Evolutionary conservation across 2,329 filamentous ascomycete species (phyloP).

Genomic region (Geosmithia putterillii): DNA sequence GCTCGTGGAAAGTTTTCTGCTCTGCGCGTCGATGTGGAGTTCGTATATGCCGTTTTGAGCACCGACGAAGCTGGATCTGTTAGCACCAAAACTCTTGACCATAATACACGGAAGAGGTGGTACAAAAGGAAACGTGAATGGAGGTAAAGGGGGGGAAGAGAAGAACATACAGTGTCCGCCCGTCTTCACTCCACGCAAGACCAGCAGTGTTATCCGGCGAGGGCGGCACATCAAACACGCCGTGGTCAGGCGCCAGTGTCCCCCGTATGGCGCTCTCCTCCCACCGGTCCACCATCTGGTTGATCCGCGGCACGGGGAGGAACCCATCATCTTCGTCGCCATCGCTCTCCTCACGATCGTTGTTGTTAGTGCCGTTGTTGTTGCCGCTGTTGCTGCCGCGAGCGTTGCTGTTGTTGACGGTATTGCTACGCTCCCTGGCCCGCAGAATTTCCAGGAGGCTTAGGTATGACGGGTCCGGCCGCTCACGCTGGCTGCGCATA

Average conservation of each 20-base stretch:
- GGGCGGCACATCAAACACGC: slow-evolving; percentile 28
- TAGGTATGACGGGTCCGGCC: slow-evolving; percentile 21
- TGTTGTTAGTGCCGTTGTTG: slow-evolving; percentile 4
- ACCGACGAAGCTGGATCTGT: slow-evolving; percentile 40
- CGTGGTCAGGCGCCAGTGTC: slow-evolving; percentile 20
- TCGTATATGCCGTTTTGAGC: slow-evolving; percentile 67
- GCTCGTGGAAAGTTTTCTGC: slow-evolving; percentile 46
- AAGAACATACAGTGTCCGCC: slow-evolving; percentile 40
- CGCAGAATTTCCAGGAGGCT: slow-evolving; percentile 24
- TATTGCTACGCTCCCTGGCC: slow-evolving; percentile 13
- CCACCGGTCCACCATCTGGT: slow-evolving; percentile 22
- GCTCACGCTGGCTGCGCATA: slow-evolving; percentile 20
- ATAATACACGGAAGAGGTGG: too few species aligned
- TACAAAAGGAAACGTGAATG: too few species aligned
- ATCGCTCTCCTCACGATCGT: slow-evolving; percentile 10
- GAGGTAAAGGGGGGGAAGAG: neutral
- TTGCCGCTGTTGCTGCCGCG: neutral
- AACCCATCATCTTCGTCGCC: slow-evolving; percentile 22
- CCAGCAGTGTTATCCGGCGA: slow-evolving; percentile 48
- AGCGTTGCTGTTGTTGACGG: neutral
- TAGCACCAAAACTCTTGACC: too few species aligned
- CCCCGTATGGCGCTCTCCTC: slow-evolving; percentile 22
- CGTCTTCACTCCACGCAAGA: slow-evolving; percentile 49
- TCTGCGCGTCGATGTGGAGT: slow-evolving; percentile 51
- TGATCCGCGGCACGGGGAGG: slow-evolving; percentile 22